Evolutionary conservation across 306 rosid species (phyloP).

Genomic region (Pyrus communis): DNA sequence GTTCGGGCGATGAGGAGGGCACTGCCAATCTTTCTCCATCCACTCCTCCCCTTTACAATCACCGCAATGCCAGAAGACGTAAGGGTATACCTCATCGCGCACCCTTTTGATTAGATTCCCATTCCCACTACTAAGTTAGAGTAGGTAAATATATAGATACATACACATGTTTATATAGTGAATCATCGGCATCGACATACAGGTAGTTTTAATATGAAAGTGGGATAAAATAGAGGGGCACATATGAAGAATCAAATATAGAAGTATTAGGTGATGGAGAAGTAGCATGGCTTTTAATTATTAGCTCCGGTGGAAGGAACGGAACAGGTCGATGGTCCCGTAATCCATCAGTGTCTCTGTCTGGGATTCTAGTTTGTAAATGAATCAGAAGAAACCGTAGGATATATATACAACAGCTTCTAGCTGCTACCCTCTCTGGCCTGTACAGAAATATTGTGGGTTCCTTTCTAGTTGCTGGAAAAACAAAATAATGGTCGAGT

Average conservation of each 20-base stretch:
- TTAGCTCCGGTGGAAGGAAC: background rate
- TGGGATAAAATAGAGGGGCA: background rate
- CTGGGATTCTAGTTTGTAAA: background rate
- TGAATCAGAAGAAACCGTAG: background rate
- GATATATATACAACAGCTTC: background rate
- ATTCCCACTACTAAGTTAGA: background rate
- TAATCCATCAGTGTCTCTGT: background rate
- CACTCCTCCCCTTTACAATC: constrained; percentile 37
- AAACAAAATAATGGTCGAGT: background rate
- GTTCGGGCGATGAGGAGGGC: constrained; percentile 20
- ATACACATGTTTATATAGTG: background rate
- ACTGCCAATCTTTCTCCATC: constrained; percentile 23
- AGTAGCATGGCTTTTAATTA: background rate
- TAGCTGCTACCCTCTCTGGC: background rate
- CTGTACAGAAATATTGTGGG: constrained; percentile 4
- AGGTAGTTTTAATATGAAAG: background rate
- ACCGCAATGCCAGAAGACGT: constrained; percentile 39
- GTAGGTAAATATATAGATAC: background rate
- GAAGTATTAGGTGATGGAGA: background rate
- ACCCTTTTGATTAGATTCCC: constrained; percentile 22
- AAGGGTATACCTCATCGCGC: constrained; percentile 50
- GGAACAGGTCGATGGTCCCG: background rate
- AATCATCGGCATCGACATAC: background rate
- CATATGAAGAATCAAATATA: background rate
- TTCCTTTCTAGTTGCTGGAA: background rate